Conservation (phyloP, 2,329 filamentous ascomycete genomes). For the Lecanicillium sp. region DNA sequence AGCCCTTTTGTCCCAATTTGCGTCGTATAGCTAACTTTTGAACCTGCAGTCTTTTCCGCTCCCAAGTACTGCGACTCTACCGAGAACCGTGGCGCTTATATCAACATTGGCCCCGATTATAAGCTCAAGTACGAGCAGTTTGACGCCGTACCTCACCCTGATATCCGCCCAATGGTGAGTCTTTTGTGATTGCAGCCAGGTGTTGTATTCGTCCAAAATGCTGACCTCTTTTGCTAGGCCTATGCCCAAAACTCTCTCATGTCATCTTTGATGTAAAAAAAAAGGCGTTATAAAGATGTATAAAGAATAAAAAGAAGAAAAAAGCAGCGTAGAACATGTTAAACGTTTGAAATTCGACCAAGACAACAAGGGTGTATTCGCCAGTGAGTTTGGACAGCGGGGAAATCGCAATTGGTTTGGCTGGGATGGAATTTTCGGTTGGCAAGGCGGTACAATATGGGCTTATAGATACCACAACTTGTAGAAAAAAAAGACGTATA, state of each 20-base stretch:
- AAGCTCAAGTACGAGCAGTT: conserved; percentile 92
- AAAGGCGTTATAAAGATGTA: too few species aligned
- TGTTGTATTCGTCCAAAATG: too few species aligned
- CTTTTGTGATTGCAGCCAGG: not conserved
- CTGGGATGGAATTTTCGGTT: not conserved
- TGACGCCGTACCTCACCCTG: conserved; percentile 90
- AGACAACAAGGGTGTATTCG: too few species aligned
- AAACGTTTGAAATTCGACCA: not conserved
- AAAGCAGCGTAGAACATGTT: conserved; percentile 1
- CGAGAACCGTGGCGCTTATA: conserved; percentile 96
- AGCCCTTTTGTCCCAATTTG: not conserved
- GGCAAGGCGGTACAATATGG: too few species aligned
- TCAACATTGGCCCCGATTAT: conserved; percentile 88
- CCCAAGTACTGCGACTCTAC: conserved; percentile 97
- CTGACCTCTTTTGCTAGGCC: conserved; percentile 43
- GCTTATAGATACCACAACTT: conserved; percentile 6
- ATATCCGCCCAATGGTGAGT: conserved; percentile 83
- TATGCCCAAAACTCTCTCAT: conserved; percentile 80
- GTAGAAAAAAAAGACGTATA: conserved; percentile 2
- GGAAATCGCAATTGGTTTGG: not conserved
- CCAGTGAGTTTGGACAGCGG: too few species aligned
- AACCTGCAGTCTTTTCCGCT: conserved; percentile 73
- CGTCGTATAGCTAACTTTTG: conserved; percentile 18
- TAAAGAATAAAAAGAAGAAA: conserved; percentile 2
- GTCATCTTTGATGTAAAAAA: conserved; percentile 60